Base-by-base conservation (phyloP, 371 early-diverging fungal genomes). In the Mucor racemosus region DNA sequence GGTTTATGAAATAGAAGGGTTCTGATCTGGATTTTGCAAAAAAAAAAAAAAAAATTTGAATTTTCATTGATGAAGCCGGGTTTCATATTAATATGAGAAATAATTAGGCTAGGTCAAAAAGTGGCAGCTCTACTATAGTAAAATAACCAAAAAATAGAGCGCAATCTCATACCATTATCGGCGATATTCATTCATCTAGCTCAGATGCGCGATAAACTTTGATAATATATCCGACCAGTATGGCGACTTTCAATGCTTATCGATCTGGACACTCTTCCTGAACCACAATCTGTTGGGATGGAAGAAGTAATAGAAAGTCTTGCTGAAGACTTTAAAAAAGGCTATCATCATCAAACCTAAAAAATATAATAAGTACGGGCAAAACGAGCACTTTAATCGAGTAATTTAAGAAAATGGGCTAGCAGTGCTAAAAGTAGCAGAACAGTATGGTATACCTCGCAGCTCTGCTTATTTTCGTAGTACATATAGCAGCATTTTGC, bases 361-460 rank as follows among this genome's bases (percentile, higher is more conserved):
- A 61, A 48, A 61, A 61, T 60, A 48, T 61, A 61, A 48, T 36
- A 61, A 61, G 61, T 48, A 61, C 50, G 50, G 50, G 46, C 61
- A 61, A 48, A 48, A 61, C 46, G 46, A 61, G 19, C 50, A 48
- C 61, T 48, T 48, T 61, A 48, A 61, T 61, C 61, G 48, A 46
- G 50, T 36, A 61, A 61, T 61, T 61, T 36, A 61, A 48, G 46
- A 60, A 60, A 35, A 60, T 44, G 61, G 35, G 35, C 61, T 60
- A 60, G 15, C 35, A 61, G 62, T 41, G 55, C 55, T 55, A 62
- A 62, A 62, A 62, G 55, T 55, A 62, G 41, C 63, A 62, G n/a
- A n/a, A 55, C 55, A 40, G 63, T 63, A 55, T 55, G 31, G 54
- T 54, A 63, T 55, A 55, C 63, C 54, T 63, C 55, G 33, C 26